Conservation (phyloP, 1,284 basidiomycete species). For the Pisolithus thermaeus region DNA sequence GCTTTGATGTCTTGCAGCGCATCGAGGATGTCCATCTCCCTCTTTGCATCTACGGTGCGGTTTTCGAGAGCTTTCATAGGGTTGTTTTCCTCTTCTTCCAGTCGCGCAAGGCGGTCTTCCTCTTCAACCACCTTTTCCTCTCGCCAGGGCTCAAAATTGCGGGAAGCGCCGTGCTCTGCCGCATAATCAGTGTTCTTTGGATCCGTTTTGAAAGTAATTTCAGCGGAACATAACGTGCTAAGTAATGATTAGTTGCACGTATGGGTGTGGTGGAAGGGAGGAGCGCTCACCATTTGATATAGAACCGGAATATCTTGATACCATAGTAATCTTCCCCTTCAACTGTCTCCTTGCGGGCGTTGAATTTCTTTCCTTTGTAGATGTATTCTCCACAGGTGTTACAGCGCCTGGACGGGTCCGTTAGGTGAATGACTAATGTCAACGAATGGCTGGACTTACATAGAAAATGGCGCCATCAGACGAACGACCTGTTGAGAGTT, state of each 20-base stretch:
- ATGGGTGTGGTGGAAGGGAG: background rate
- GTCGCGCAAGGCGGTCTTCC: constrained; percentile 69
- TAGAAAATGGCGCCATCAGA: constrained; percentile 98
- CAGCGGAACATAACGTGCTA: constrained; percentile 90
- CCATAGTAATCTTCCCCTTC: constrained; percentile 97
- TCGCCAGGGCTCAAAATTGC: constrained; percentile 93
- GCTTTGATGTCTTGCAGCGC: constrained; percentile 93
- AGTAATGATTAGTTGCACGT: constrained; percentile 4
- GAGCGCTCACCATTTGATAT: constrained; percentile 67
- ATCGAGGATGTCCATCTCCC: constrained; percentile 98
- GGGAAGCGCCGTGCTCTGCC: constrained; percentile 89
- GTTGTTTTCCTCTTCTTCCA: constrained; percentile 88
- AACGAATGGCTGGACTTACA: constrained; percentile 47
- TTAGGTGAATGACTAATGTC: background rate
- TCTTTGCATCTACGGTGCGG: constrained; percentile 84
- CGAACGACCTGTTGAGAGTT: constrained; percentile 95
- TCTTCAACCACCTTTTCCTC: constrained; percentile 70
- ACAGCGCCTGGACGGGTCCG: constrained; percentile 59
- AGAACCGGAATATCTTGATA: constrained; percentile 91
- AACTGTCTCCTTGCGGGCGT: constrained; percentile 97
- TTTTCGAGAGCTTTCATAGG: constrained; percentile 97
- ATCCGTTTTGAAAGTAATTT: constrained; percentile 99
- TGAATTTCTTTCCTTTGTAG: constrained; percentile 99
- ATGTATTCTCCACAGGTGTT: constrained; percentile 97
- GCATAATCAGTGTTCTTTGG: constrained; percentile 95